Conservation (phyloP, 129 eudicot genomes). For the Cynara cardunculus region DNA sequence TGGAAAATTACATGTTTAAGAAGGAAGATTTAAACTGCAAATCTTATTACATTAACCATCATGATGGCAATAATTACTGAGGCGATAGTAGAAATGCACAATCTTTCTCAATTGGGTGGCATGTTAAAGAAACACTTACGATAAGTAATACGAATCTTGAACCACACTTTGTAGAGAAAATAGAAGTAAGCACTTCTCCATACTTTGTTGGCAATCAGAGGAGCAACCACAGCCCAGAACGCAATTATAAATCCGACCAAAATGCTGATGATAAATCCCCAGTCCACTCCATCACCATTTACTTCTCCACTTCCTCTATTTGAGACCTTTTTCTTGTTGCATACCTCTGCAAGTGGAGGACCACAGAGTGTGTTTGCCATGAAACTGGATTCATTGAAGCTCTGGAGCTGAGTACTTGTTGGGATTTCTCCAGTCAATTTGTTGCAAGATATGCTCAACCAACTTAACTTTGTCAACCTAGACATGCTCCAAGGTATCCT, state of each 20-base stretch:
- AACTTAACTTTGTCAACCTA: slow-evolving; percentile 5
- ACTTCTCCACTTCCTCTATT: too few relatives aligned
- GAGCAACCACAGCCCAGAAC: slow-evolving; percentile 29
- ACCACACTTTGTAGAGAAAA: slow-evolving; percentile 11
- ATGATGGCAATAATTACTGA: too few relatives aligned
- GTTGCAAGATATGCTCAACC: slow-evolving; percentile 43
- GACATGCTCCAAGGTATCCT: slow-evolving; percentile 21
- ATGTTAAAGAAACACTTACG: background rate
- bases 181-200: slow-evolving; percentile 22
- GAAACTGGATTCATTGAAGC: slow-evolving; percentile 21
- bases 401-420: slow-evolving; percentile 27
- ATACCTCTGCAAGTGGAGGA: background rate
- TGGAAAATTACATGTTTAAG: too few relatives aligned
- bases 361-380: slow-evolving; percentile 18
- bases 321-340: background rate
- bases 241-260: slow-evolving; percentile 29
- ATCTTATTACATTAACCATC: too few relatives aligned
- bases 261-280: slow-evolving; percentile 26
- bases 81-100: too few relatives aligned
- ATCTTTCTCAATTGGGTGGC: background rate
- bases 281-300: background rate
- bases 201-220: slow-evolving; percentile 14
- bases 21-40: too few relatives aligned
- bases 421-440: slow-evolving; percentile 29
- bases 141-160: slow-evolving; percentile 1